phyloP scores from a whole-genome alignment of 306 rosid genomes.

The cucumber (Cucumis sativus) region Cucumber_9930_V3 NC_026657.2:31631501-31632000 shows the following conservation, averaged over 20 bases:
- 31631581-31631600: neutral
- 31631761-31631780: neutral
- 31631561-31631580: neutral
- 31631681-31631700: neutral
- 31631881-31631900: neutral
- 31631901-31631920: neutral
- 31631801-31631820: neutral
- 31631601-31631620: neutral
- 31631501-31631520: neutral
- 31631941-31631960: neutral
- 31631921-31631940: neutral
- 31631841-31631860: neutral
- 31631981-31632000: constrained; percentile 37
- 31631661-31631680: neutral
- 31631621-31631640: neutral
- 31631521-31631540: neutral
- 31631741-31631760: neutral
- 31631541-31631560: neutral
- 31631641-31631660: neutral
- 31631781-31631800: neutral
- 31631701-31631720: neutral
- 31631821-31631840: neutral
- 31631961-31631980: neutral
- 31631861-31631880: neutral
- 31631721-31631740: neutral